These are phyloP conservation scores for Metschnikowia corniflorae DNA, from an alignment of 805 yeast genomes.

Conservation along the genomic window DNA sequence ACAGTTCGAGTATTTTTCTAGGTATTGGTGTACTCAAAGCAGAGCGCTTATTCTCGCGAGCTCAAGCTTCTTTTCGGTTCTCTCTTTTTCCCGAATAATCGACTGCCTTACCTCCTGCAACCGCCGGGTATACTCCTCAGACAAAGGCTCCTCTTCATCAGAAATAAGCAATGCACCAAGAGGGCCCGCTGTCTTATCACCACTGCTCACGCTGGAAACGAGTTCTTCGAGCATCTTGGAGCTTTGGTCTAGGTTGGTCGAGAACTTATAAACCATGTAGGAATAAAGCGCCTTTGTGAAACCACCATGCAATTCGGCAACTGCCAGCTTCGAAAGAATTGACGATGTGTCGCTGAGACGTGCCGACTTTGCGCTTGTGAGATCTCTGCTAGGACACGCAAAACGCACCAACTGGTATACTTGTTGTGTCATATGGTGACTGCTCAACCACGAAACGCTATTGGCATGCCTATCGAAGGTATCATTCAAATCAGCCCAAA, in stretches of 20 bases:
- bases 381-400: too few species aligned
- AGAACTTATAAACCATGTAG: conserved; percentile 6
- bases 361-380: too few species aligned
- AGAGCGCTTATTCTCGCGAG: background rate
- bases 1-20: too few species aligned
- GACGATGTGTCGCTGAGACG: too few species aligned
- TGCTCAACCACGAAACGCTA: too few species aligned
- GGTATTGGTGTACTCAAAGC: too few species aligned
- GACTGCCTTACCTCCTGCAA: background rate
- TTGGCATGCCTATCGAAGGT: too few species aligned
- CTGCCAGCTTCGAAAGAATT: too few species aligned
- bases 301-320: too few species aligned
- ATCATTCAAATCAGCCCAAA: conserved; percentile 6
- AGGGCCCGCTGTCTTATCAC: conserved; percentile 4
- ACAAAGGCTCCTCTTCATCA: conserved; percentile 1
- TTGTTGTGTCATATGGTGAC: too few species aligned
- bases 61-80: too few species aligned
- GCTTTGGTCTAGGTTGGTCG: conserved; percentile 7
- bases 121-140: background rate
- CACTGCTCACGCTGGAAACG: conserved; percentile 1
- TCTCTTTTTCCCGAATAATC: background rate
- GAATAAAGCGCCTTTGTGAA: conserved; percentile 5
- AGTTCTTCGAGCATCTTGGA: conserved; percentile 1
- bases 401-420: too few species aligned
- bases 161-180: conserved; percentile 7